phyloP scores from a whole-genome alignment of 2,329 filamentous ascomycete genomes.

The Pseudonectria foliicola region DNA sequence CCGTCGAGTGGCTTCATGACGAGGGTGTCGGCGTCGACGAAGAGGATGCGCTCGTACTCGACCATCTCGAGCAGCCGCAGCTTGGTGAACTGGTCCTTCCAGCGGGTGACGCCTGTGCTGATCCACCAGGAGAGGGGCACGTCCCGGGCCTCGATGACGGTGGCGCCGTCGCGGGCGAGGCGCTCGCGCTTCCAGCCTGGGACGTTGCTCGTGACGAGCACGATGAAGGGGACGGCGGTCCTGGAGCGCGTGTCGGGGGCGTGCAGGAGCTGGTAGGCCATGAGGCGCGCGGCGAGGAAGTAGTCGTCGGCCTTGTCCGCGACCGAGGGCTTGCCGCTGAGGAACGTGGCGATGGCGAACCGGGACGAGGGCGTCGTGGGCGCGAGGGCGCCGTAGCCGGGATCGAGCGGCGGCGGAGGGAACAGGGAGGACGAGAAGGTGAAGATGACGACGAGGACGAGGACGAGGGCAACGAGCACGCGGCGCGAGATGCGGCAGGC shows the following conservation, averaged over 20 bases:
- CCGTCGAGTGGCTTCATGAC: slow-evolving; percentile 13
- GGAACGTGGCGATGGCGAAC: no score
- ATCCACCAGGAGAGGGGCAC: slow-evolving; percentile 25
- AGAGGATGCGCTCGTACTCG: slow-evolving; percentile 34
- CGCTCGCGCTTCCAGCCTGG: slow-evolving; percentile 23
- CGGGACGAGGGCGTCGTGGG: no score
- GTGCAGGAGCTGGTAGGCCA: slow-evolving; percentile 35
- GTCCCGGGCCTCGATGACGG: slow-evolving; percentile 27
- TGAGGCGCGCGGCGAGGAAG: slow-evolving; percentile 29
- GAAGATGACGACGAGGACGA: no score
- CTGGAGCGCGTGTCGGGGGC: slow-evolving; percentile 25
- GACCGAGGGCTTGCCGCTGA: no score
- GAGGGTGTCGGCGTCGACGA: slow-evolving; percentile 36
- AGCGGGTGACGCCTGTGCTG: slow-evolving; percentile 28
- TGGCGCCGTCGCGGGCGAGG: slow-evolving; percentile 31
- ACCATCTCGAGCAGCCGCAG: slow-evolving; percentile 34
- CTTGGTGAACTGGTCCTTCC: slow-evolving; percentile 37
- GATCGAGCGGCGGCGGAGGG: no score
- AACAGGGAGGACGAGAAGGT: no score
- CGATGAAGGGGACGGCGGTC: slow-evolving; percentile 21
- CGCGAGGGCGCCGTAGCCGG: no score
- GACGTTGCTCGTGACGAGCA: slow-evolving; percentile 28
- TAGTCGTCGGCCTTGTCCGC: slow-evolving; percentile 16
- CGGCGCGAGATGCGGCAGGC: no score
- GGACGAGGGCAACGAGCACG: no score